Base-by-base conservation (phyloP, 495 filamentous ascomycete genomes). In the Margaritispora aquatica region DNA sequence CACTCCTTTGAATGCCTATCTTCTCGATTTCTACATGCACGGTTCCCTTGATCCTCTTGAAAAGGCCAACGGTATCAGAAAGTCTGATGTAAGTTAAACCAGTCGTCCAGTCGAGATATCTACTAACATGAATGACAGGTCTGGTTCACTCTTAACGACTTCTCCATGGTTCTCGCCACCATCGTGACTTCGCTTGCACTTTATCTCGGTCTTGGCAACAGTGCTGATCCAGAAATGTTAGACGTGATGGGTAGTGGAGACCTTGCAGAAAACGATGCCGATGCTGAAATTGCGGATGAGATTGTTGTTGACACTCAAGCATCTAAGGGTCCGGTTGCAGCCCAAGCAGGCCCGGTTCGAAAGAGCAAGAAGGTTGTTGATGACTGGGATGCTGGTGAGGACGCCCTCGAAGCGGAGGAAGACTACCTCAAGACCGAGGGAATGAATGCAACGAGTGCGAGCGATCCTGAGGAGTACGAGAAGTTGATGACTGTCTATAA, bases 21-120 rank as follows among this genome's bases (percentile, higher is more conserved):
- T 92, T 9, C 81, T 83, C 52, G 87, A 91, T 63, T 92, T 90
- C 69, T 89, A 79, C 79, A 84, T 80, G 66, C 81, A 92, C 60
- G 88, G 88, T 4, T 78, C 84, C 63, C 53, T 80, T 9, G 58
- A 69, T 4, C 73, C 80, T 0, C 71, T 92, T 8, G 75, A 77
- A 17, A 70, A 41, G 3, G 83, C 79, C 2, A 90, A 91, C 61
- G 66, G 73, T 2, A 78, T 92, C 51, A 76, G 77, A n/a, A 64
- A 67, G 13, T 77, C 78, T 0, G 88, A 90, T 31, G 72, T 83
- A 61, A 86, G 90, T 63, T 89, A 87, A 77, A 81, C 78, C 65
- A 78, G 88, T 56, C 85, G 84, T 7, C 77, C 83, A 62, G 51
- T 77, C 15, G 57, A 66, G 8, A 70, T 77, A 0, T 70, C 89